Base-by-base conservation (phyloP, 345 rosid genomes). In the Eucalyptus marginata region DNA sequence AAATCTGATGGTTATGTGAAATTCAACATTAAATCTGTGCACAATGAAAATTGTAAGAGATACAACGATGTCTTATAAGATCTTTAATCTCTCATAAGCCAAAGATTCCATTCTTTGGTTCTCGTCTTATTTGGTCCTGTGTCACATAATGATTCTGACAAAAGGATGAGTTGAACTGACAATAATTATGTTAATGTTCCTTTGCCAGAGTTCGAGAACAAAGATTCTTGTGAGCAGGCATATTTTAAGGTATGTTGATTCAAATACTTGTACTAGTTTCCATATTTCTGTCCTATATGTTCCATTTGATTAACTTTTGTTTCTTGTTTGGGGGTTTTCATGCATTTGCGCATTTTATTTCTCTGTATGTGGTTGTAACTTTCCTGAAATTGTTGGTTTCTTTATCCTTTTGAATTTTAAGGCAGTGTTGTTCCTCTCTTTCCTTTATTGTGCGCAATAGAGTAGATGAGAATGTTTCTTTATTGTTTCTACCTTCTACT, bases 221-320 rank as follows among this genome's bases (percentile, higher is more conserved):
- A 89, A 47, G 98, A 94, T 88, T 92, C 99, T 50, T 98, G 99
- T 62, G 97, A 96, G 90, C 97, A 93, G 90, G 99, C 99, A 10
- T 97, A 96, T 88, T 94, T 92, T 87, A 97, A 98, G 99, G 99
- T 96, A 92, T 49, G 84, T 31, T 83, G 46, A 33, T 87, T 40
- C 54, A 68, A 54, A 36, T 31, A 31, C 66, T 27, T 88, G 40
- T 40, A 46, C 66, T 64, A 64, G 13, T 54, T 47, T 52, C 62
- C 46, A 25, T 87, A 54, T 71, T 89, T 71, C 36, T 4, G 24
- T 85, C 86, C 80, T 88, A 54, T 52, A 49, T 85, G 46, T 40
- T 76, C 47, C 10, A 56, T 50, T 56, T 47, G 52, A 13, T 68
- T 51, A 71, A 24, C 49, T 68, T 87, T 59, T 62, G 49, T 46